Evolutionary conservation across 345 rosid genomes (phyloP), one percentile per base, ranked within the genome.

Genomic region (Pistacia vera): DNA sequence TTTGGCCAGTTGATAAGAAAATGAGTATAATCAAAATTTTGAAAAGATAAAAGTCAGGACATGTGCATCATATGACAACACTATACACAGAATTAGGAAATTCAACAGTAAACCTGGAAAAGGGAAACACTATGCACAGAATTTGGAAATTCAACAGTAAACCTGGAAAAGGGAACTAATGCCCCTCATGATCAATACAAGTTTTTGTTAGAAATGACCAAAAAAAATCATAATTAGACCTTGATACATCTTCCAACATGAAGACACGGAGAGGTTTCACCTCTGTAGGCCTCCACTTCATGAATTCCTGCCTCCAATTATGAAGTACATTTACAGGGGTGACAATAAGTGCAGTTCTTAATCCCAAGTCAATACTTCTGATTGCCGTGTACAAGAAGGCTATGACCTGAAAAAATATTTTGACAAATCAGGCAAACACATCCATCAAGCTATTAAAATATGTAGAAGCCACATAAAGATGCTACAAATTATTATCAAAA

Each of bases 251-350:
- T 84, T 94, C 99, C 79, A 97, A 79, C 99, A 97, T 97, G 86
- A 81, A 94, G 74, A 94, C 86, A 63, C 95, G 95, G 71, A 97
- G 89, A 30, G 92, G 88, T 84, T 97, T 97, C 36, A 87, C 86
- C 85, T 97, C 99, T 68, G 88, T 86, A 75, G 99, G 99, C 72
- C 75, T 90, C 99, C 99, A 97, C 87, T 97, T 97, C 81, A 79
- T 72, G 81, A 97, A 97, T 81, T 97, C 99, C 83, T 85, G 86
- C 69, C 94, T 88, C 99, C 99, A 97, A 81, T 97, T 97, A 81
- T 97, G 98, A 84, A 97, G 91, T 86, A 97, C 99, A 83, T 97
- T 97, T 72, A 97, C 99, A 78, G 98, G 99, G 33, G 93, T 89
- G 72, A 97, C 99, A 54, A 97, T 94, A 76, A 97, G 97, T 41